These are phyloP conservation scores for Podospora anserina DNA, from an alignment of 495 filamentous ascomycete species.

Conservation along the genomic window DNA sequence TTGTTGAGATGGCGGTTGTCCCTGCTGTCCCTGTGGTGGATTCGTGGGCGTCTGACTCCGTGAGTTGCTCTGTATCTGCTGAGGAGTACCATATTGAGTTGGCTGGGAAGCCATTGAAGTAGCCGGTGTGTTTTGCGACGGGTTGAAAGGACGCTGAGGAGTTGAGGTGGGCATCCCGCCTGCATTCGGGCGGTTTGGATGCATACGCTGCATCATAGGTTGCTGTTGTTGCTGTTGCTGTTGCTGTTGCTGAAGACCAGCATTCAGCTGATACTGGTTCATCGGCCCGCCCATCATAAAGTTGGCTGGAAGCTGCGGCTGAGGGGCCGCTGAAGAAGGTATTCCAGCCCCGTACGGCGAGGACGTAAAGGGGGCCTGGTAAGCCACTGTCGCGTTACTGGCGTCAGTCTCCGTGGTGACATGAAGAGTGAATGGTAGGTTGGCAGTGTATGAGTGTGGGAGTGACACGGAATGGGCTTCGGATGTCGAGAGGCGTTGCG, in stretches of 20 bases:
- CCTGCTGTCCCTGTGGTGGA: constrained; percentile 16
- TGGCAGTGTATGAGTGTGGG: constrained; percentile 2
- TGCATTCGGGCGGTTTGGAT: constrained; percentile 36
- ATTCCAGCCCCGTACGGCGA: constrained; percentile 48
- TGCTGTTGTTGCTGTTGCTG: constrained; percentile 37
- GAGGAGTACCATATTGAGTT: constrained; percentile 28
- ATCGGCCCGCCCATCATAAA: constrained; percentile 48
- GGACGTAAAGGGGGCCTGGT: constrained; percentile 51
- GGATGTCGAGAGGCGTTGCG: constrained; percentile 1
- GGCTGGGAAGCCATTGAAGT: constrained; percentile 36
- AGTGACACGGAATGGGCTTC: background rate
- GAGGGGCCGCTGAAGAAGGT: constrained; percentile 41
- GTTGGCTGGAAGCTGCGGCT: constrained; percentile 47
- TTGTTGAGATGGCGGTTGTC: background rate
- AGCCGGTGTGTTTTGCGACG: constrained; percentile 36
- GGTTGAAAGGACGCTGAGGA: constrained; percentile 41
- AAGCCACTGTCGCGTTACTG: constrained; percentile 42
- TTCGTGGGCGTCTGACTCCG: constrained; percentile 40
- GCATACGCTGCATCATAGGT: constrained; percentile 47
- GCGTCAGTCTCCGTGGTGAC: constrained; percentile 22
- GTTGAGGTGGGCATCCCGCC: constrained; percentile 38
- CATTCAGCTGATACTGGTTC: constrained; percentile 40
- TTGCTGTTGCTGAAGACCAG: constrained; percentile 38
- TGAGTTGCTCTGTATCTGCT: constrained; percentile 32
- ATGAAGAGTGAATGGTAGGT: constrained; percentile 6